These are phyloP conservation scores for Coemansia sp. DNA, from an alignment of 192 early-diverging fungal species.

Conservation along the genomic window DNA sequence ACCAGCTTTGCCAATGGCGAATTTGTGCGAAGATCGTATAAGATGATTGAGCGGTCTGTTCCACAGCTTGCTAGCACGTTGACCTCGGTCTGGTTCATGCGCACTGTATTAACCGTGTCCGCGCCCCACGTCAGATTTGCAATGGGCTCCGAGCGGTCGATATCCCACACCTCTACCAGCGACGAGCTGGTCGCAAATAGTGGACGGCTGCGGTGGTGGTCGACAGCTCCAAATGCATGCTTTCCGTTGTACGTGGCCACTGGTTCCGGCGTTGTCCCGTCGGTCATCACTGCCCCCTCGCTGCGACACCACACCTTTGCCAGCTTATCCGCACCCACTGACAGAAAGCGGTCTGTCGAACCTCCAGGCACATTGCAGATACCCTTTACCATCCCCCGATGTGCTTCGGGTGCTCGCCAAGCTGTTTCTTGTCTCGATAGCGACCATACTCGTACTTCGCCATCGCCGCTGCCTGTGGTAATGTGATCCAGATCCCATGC, in stretches of 20 bases:
- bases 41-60: constrained; percentile 87
- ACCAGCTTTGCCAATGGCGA: constrained; percentile 83
- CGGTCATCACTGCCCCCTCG: constrained; percentile 31
- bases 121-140: constrained; percentile 86
- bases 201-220: constrained; percentile 83
- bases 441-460: constrained; percentile 92
- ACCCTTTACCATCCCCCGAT: constrained; percentile 87
- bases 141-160: constrained; percentile 77
- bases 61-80: constrained; percentile 90
- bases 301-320: constrained; percentile 89
- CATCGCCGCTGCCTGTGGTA: constrained; percentile 91
- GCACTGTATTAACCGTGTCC: constrained; percentile 91
- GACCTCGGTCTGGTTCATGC: constrained; percentile 97
- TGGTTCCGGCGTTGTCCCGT: constrained; percentile 51
- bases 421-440: constrained; percentile 70
- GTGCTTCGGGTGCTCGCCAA: constrained; percentile 72
- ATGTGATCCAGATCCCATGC: constrained; percentile 80
- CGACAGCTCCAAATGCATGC: constrained; percentile 78
- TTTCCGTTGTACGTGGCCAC: constrained; percentile 77
- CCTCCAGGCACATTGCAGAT: constrained; percentile 68
- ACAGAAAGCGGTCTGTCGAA: constrained; percentile 68
- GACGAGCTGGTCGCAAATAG: constrained; percentile 89
- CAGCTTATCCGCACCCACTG: constrained; percentile 91
- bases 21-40: constrained; percentile 92
- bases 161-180: constrained; percentile 92